Evolutionary conservation across 139 green algal genomes (phyloP).

Genomic region (Chlamydomonas applanata): DNA sequence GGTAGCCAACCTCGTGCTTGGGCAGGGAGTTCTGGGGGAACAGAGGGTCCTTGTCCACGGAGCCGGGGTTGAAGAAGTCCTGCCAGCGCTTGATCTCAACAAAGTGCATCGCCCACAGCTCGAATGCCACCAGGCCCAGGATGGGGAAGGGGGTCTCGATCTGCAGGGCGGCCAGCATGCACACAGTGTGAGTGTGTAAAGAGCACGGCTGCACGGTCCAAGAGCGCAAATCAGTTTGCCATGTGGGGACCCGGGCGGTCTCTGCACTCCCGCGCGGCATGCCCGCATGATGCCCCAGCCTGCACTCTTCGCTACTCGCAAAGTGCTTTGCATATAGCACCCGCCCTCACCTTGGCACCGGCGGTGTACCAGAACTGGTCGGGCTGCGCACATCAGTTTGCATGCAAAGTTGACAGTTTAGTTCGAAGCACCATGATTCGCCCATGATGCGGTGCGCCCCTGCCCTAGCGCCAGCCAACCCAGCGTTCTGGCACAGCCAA

Average conservation of each 20-base stretch:
- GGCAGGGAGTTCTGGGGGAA: slow-evolving; percentile 72
- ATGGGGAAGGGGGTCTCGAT: slow-evolving; percentile 70
- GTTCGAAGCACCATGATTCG: no score
- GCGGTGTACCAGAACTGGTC: slow-evolving; percentile 73
- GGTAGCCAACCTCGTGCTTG: slow-evolving; percentile 73
- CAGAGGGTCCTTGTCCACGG: slow-evolving; percentile 77
- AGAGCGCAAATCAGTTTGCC: no score
- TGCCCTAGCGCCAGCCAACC: no score
- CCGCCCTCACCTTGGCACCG: slow-evolving; percentile 44
- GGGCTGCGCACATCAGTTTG: slow-evolving; percentile 19
- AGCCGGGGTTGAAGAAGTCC: slow-evolving; percentile 80
- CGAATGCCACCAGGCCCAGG: slow-evolving; percentile 73
- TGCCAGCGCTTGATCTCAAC: slow-evolving; percentile 69
- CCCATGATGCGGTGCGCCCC: no score
- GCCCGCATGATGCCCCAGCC: no score
- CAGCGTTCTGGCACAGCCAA: no score
- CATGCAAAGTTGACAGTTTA: no score
- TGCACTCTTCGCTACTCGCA: no score
- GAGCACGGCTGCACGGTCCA: no score
- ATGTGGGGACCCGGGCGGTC: no score
- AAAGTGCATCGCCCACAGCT: slow-evolving; percentile 89
- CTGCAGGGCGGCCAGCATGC: slow-evolving; percentile 11
- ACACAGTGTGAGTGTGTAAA: not conserved
- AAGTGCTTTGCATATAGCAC: no score
- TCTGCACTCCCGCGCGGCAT: no score